A percentile compares a stretch with the other conserved stretches of the same genome.
phyloP scores from a whole-genome alignment of 345 rosid species.

The Lepidium didymum region DNA sequence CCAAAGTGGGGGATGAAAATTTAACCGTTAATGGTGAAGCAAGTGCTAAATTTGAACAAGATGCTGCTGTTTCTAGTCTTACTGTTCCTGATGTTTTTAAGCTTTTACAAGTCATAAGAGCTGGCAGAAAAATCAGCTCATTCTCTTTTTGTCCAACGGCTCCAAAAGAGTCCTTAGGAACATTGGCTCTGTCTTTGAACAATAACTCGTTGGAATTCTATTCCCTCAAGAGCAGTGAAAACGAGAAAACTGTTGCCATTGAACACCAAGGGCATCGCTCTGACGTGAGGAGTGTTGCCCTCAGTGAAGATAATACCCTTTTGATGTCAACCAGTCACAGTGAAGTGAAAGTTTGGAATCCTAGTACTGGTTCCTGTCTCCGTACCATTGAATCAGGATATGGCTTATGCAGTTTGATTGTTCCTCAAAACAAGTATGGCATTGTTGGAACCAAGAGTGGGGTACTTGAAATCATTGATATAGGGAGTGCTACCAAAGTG shows the following conservation, averaged over 20 bases:
- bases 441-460: slow-evolving; percentile 95
- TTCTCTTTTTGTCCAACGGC: slow-evolving; percentile 64
- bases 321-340: slow-evolving; percentile 96
- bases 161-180: slow-evolving; percentile 57
- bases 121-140: slow-evolving; percentile 74
- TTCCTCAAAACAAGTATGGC: slow-evolving; percentile 75
- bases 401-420: slow-evolving; percentile 86
- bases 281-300: slow-evolving; percentile 85
- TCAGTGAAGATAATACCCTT: slow-evolving; percentile 77
- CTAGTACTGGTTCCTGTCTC: slow-evolving; percentile 92
- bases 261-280: slow-evolving; percentile 95
- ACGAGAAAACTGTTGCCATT: slow-evolving; percentile 51
- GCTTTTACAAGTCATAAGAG: slow-evolving; percentile 69
- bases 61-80: slow-evolving; percentile 27
- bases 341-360: slow-evolving; percentile 91
- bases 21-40: slow-evolving; percentile 34
- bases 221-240: slow-evolving; percentile 48
- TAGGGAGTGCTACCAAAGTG: slow-evolving; percentile 71
- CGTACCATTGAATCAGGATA: slow-evolving; percentile 84
- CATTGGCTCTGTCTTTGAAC: slow-evolving; percentile 79
- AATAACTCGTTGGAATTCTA: slow-evolving; percentile 78
- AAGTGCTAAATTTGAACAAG: slow-evolving; percentile 28
- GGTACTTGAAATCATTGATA: slow-evolving; percentile 67
- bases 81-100: slow-evolving; percentile 74
- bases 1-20: slow-evolving; percentile 36